Percentiles rank a stretch among this genome's conserved stretches.
Evolutionary conservation across 495 filamentous ascomycete species (phyloP).

Genomic region (Letharia lupina): DNA sequence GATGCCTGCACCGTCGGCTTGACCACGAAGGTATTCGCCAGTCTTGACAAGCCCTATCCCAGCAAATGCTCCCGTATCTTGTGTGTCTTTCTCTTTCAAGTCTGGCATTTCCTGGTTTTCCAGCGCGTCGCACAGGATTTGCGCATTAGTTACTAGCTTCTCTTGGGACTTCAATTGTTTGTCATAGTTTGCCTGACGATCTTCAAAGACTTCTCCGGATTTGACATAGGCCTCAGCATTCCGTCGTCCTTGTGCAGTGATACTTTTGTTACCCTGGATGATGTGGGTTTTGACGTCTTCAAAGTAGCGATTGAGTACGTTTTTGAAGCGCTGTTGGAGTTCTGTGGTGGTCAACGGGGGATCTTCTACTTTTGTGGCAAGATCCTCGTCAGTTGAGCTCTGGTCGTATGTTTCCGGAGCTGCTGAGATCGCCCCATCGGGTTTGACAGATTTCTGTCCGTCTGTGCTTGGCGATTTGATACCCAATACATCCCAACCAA

Average conservation of each 20-base stretch:
- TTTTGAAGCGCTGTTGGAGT: slow-evolving; percentile 76
- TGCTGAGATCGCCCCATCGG: slow-evolving; percentile 57
- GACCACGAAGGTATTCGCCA: slow-evolving; percentile 83
- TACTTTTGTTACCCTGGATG: slow-evolving; percentile 77
- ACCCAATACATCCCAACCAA: slow-evolving; percentile 91
- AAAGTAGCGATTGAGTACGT: slow-evolving; percentile 81
- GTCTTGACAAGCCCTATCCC: slow-evolving; percentile 90
- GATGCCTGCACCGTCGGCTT: slow-evolving; percentile 88
- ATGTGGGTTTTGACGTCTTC: slow-evolving; percentile 89
- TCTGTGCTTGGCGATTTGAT: slow-evolving; percentile 59
- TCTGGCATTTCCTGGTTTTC: slow-evolving; percentile 86
- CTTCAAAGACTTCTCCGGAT: slow-evolving; percentile 97
- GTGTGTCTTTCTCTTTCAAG: slow-evolving; percentile 69
- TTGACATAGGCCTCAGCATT: slow-evolving; percentile 99
- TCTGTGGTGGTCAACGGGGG: slow-evolving; percentile 65
- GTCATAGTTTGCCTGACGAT: slow-evolving; percentile 92
- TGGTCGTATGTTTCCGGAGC: slow-evolving; percentile 42
- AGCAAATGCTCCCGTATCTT: slow-evolving; percentile 53
- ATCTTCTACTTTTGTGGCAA: slow-evolving; percentile 43
- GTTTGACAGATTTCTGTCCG: slow-evolving; percentile 73
- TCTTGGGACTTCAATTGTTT: slow-evolving; percentile 87
- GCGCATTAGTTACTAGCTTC: slow-evolving; percentile 81
- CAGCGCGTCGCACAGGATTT: slow-evolving; percentile 79
- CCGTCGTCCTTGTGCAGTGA: slow-evolving; percentile 72
- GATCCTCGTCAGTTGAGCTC: slow-evolving; percentile 36